Conservation (phyloP, 2,329 filamentous ascomycete genomes). For the Exophiala lecanii-corni region DNA sequence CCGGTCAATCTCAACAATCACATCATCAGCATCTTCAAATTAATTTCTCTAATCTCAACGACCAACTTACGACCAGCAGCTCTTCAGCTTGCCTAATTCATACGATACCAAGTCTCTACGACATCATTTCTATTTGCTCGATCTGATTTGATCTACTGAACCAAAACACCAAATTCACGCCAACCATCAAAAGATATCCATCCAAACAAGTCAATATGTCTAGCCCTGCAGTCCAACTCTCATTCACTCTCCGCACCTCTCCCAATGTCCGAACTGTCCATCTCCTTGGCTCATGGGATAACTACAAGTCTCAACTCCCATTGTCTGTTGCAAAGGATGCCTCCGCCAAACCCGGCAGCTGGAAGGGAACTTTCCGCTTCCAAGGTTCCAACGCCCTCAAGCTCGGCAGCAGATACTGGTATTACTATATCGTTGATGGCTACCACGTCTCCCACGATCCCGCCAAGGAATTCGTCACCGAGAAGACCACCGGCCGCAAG, state of each 20-base stretch:
- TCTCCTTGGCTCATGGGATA: slow-evolving; percentile 96
- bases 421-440: slow-evolving; percentile 99
- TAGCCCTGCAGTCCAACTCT: slow-evolving; percentile 73
- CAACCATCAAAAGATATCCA: no score
- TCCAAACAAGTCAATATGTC: slow-evolving; percentile 21
- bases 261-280: slow-evolving; percentile 96
- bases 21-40: slow-evolving; percentile 20
- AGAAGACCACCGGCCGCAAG: slow-evolving; percentile 94
- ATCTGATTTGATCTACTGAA: no score
- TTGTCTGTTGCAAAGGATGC: slow-evolving; percentile 71
- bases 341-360: slow-evolving; percentile 80
- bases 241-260: slow-evolving; percentile 93
- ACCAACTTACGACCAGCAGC: no score
- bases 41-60: no score
- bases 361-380: slow-evolving; percentile 96
- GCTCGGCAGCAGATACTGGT: slow-evolving; percentile 94
- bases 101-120: no score
- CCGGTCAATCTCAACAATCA: slow-evolving; percentile 23
- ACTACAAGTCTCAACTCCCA: slow-evolving; percentile 89
- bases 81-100: no score
- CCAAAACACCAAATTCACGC: no score
- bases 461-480: slow-evolving; percentile 78
- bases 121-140: no score
- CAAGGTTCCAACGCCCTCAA: slow-evolving; percentile 73
- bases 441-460: slow-evolving; percentile 98